Evolutionary conservation across 2,329 filamentous ascomycete species (phyloP), one percentile per base, ranked within the genome.

Genomic region (Harringtonia aguacate): DNA sequence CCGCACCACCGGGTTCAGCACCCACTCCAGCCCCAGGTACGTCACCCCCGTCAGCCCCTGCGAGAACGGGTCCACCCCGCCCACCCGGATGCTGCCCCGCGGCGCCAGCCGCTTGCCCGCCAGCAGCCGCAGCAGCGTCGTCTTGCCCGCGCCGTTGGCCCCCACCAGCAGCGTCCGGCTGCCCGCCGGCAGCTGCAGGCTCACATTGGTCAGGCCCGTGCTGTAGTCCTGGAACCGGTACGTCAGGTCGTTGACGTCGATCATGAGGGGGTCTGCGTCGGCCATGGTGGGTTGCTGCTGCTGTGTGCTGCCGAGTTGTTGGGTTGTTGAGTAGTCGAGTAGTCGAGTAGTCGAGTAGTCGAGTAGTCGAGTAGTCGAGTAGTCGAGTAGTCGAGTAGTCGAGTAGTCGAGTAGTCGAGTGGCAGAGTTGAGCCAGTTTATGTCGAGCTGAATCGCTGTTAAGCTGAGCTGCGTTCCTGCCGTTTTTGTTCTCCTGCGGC

Each of bases 21-120:
- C 92, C 92, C 92, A 98, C 70, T 98, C 92, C 1, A 95, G 78
- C 1, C 92, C 92, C 8, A 98, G 83, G 64, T 98, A 98, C 20
- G 90, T 97, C 28, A 98, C 90, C 49, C 92, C 92, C 65, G 95
- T 86, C 24, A 95, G 78, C 12, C 82, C 79, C 30, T 88, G 76
- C 61, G 86, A 84, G 76, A 98, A 98, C 9, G 92, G 92, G 64
- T 98, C 92, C 39, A 86, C 78, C 50, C 85, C 86, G 39, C 78
- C 83, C 49, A 98, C 81, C 56, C 68, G 69, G 61, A 98, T 85
- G 51, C 81, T 79, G 58, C 75, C 69, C 43, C 69, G 67, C 0
- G 92, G 90, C 1, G 90, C 84, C 56, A 98, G 85, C 45, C 89
- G 87, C 70, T 97, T 97, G 59, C 92, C 92, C 17, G 89, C 87